Percentiles rank a stretch among this genome's conserved stretches.
These are phyloP conservation scores for Boletus rubescentipes DNA, from an alignment of 768 basidiomycete genomes.

Conservation along the genomic window DNA sequence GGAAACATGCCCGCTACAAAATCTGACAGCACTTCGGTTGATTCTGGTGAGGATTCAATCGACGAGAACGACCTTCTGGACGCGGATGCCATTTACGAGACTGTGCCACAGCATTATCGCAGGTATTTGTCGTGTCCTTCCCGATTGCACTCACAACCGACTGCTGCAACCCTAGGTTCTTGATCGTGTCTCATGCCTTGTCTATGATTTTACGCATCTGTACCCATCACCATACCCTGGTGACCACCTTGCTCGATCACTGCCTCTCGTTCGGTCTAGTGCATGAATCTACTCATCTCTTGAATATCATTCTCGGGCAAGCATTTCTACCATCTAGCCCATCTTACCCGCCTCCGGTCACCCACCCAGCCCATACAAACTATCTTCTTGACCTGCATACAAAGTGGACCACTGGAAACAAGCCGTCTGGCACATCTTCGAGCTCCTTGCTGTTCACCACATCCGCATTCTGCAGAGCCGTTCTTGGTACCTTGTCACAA, in stretches of 20 bases:
- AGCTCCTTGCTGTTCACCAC: conserved; percentile 23
- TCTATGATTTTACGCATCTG: conserved; percentile 46
- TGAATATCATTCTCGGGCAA: conserved; percentile 41
- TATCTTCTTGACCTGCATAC: conserved; percentile 47
- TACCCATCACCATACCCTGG: conserved; percentile 47
- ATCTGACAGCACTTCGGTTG: conserved; percentile 11
- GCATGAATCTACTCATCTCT: conserved; percentile 43
- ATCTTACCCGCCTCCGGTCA: conserved; percentile 31
- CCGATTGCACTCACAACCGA: conserved; percentile 11
- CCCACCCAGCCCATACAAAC: conserved; percentile 44
- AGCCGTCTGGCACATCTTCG: not conserved
- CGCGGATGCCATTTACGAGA: conserved; percentile 47
- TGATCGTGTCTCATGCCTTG: conserved; percentile 53
- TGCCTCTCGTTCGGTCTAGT: conserved; percentile 43
- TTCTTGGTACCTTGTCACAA: conserved; percentile 13
- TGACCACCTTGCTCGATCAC: conserved; percentile 51
- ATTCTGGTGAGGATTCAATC: conserved; percentile 23
- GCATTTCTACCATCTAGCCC: conserved; percentile 33
- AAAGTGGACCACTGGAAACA: conserved; percentile 35
- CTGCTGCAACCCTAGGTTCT: conserved; percentile 35
- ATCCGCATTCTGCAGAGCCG: conserved; percentile 26
- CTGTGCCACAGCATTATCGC: conserved; percentile 51
- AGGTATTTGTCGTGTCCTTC: conserved; percentile 36
- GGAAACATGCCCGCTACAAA: conserved; percentile 36
- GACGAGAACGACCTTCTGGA: conserved; percentile 28